Evolutionary conservation across 2,329 filamentous ascomycete species (phyloP), one percentile per base, ranked within the genome.

Genomic region (Trichophyton equinum): DNA sequence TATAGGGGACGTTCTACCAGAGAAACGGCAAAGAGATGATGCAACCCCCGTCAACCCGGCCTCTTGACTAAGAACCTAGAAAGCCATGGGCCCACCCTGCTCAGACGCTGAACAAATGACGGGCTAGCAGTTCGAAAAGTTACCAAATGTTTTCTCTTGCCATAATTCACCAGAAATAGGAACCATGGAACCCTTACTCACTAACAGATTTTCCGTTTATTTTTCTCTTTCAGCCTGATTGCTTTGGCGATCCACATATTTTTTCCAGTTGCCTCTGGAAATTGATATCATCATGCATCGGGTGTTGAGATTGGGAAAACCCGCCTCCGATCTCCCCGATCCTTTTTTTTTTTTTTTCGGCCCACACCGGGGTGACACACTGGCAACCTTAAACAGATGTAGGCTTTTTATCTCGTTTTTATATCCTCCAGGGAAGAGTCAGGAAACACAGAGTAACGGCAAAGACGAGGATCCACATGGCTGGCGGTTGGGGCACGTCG

Each of bases 321-420:
- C 46, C 46, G 46, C 51, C 51, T 33, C 30, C 51, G 51, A 55
- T 33, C 30, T 18, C 51, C n/a, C 27, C 49, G 13, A 18, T 55
- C 25, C 30, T 55, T 55, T 18, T 18, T 18, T 55, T 18, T 18
- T 18, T 18, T 18, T 15, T 15, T n/a, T 33, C 51, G 51, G 51
- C 51, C 51, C 51, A 55, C 51, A 55, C n/a, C 51, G 51, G 51
- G 51, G 27, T 20, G n/a, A 55, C 51, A 55, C 51, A 33, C 51
- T 55, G 25, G 51, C 51, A 55, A 55, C 51, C 51, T 55, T 33
- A 55, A 55, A 30, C 20, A 3, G 3, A 51, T 27, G 22, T 51
- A 22, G 25, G 40, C 27, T 8, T 25, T 51, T 27, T 27, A 30
- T 51, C 11, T 27, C 20, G 15, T 51, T 27, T 25, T 44, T 44